A percentile compares a stretch with the other conserved stretches of the same genome.
phyloP scores from a whole-genome alignment of 495 filamentous ascomycete species.

The Podospora fimiseda region DNA sequence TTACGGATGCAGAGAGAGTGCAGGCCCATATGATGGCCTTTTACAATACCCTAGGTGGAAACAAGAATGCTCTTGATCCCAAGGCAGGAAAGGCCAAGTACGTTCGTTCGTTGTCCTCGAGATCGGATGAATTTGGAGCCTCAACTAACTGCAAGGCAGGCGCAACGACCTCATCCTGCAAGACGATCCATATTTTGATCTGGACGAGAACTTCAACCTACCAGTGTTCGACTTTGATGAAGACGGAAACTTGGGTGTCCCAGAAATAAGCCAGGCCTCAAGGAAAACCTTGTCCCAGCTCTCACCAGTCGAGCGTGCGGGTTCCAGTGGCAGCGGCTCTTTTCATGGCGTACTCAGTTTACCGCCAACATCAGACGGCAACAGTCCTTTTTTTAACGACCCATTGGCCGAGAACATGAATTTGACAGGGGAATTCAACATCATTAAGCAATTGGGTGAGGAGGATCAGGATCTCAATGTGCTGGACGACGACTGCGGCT shows the following conservation, averaged over 20 bases:
- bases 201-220: slow-evolving; percentile 18
- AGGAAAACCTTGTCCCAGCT: slow-evolving; percentile 44
- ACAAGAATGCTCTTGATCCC: slow-evolving; percentile 54
- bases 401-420: slow-evolving; percentile 16
- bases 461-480: slow-evolving; percentile 22
- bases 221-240: slow-evolving; percentile 46
- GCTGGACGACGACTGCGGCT: slow-evolving; percentile 32
- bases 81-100: slow-evolving; percentile 69
- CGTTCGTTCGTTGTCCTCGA: no score
- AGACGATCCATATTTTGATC: slow-evolving; percentile 81
- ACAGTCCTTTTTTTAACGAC: slow-evolving; percentile 3
- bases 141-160: slow-evolving; percentile 38
- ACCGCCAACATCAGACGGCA: slow-evolving; percentile 7
- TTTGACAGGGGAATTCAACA: slow-evolving; percentile 17
- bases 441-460: slow-evolving; percentile 18
- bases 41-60: slow-evolving; percentile 39
- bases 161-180: slow-evolving; percentile 70
- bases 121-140: no score
- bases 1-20: slow-evolving; percentile 70
- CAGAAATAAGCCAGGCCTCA: slow-evolving; percentile 29
- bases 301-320: slow-evolving; percentile 25
- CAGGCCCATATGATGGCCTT: slow-evolving; percentile 65
- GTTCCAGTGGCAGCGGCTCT: slow-evolving; percentile 13
- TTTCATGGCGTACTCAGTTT: slow-evolving; percentile 18
- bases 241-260: slow-evolving; percentile 32